These are phyloP conservation scores for Paecilomyces sp. DNA, from an alignment of 2,329 filamentous ascomycete species.

Conservation along the genomic window DNA sequence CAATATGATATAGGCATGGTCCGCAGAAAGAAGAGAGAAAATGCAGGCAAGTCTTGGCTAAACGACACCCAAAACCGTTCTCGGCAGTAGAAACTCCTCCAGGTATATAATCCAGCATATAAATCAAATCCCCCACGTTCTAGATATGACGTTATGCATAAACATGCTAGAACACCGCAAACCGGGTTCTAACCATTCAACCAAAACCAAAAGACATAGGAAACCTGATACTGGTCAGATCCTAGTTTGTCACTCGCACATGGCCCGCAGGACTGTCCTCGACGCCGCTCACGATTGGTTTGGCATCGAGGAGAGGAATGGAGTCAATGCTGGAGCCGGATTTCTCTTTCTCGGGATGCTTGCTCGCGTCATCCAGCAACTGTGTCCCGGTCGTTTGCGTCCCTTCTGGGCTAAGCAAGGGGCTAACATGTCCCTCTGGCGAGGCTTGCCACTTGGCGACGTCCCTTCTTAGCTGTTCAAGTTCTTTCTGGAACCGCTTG, in stretches of 20 bases:
- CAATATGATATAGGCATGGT: neutral
- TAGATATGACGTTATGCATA: neutral
- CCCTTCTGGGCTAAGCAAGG: constrained; percentile 18
- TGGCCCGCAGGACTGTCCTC: constrained; percentile 5
- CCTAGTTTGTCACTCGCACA: constrained; percentile 19
- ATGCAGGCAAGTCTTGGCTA: neutral
- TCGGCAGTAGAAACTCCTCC: neutral
- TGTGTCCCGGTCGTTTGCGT: constrained; percentile 14
- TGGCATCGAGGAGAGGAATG: constrained; percentile 30
- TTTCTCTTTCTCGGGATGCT: constrained; percentile 14
- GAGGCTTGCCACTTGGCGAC: constrained; percentile 74
- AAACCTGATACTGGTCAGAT: neutral
- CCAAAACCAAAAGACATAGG: neutral
- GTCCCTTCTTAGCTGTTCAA: constrained; percentile 81
- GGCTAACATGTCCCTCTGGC: constrained; percentile 24
- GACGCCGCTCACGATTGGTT: constrained; percentile 18
- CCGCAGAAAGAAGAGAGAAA: neutral
- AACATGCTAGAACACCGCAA: neutral
- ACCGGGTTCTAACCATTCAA: neutral
- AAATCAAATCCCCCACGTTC: neutral
- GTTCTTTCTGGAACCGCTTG: constrained; percentile 90
- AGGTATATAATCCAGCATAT: neutral
- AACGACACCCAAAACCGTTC: neutral
- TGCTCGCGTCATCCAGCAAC: constrained; percentile 11
- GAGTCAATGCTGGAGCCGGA: constrained; percentile 20